A percentile compares a stretch with the other conserved stretches of the same genome.
phyloP scores from a whole-genome alignment of 192 early-diverging fungal species.

The Coemansia sp. region DNA sequence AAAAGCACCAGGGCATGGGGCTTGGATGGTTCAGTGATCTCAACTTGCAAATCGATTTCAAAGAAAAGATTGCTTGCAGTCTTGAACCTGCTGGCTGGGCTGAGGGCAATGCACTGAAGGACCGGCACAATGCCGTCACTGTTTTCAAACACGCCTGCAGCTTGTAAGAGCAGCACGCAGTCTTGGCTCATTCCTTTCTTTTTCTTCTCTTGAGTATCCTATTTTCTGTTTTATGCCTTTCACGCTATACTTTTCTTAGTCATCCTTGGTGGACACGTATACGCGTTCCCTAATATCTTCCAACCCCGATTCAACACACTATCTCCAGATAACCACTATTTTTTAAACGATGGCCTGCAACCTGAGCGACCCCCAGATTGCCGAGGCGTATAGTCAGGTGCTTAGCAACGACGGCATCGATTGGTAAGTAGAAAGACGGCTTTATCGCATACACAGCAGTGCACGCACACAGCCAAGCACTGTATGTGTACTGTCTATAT shows the following conservation, averaged over 20 bases:
- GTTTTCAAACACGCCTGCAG: slow-evolving; percentile 1
- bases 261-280: slow-evolving; percentile 5
- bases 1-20: neutral
- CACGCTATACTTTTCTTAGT: slow-evolving; percentile 3
- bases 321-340: neutral
- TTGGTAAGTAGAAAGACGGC: slow-evolving; percentile 28
- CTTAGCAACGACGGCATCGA: slow-evolving; percentile 36
- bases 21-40: neutral
- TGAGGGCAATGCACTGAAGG: neutral
- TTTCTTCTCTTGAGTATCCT: neutral
- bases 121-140: neutral
- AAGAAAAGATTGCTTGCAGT: neutral
- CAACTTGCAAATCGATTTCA: neutral
- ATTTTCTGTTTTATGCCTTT: slow-evolving; percentile 4
- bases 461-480: neutral
- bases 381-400: slow-evolving; percentile 38
- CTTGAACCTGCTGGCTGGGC: neutral
- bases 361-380: slow-evolving; percentile 37
- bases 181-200: neutral
- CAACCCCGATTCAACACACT: neutral
- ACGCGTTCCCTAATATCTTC: neutral
- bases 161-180: neutral
- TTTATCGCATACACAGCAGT: neutral
- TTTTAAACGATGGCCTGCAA: slow-evolving; percentile 36
- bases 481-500: neutral